Conservation (phyloP, 768 basidiomycete genomes). For the Lentinula boryana region DNA sequence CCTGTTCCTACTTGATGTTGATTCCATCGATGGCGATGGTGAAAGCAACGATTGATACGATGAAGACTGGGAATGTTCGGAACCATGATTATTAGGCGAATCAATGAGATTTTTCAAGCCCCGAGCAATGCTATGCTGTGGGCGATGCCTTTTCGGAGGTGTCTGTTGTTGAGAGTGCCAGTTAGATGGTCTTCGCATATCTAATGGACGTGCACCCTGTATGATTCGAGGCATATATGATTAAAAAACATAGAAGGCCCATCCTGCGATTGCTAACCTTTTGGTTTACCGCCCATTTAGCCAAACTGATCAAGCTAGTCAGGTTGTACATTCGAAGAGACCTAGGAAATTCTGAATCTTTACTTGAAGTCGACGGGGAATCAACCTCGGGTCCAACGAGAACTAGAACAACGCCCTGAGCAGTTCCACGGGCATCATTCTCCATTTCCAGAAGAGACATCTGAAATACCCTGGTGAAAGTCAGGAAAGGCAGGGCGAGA, state of each 20-base stretch:
- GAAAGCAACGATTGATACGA: constrained; percentile 30
- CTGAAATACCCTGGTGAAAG: constrained; percentile 57
- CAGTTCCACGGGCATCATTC: constrained; percentile 38
- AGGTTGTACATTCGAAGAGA: constrained; percentile 81
- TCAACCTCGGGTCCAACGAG: constrained; percentile 64
- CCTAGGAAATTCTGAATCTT: constrained; percentile 50
- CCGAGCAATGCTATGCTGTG: constrained; percentile 53
- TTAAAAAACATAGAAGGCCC: background rate
- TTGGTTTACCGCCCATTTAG: constrained; percentile 66
- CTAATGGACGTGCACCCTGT: constrained; percentile 56
- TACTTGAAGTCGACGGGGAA: constrained; percentile 26
- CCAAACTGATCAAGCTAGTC: constrained; percentile 65
- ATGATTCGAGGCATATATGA: constrained; percentile 5
- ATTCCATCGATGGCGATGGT: constrained; percentile 13
- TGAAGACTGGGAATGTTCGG: constrained; percentile 10
- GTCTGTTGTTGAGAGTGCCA: constrained; percentile 45
- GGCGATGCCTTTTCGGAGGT: constrained; percentile 42
- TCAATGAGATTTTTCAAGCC: constrained; percentile 58
- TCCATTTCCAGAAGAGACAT: constrained; percentile 72
- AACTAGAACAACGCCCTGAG: constrained; percentile 72
- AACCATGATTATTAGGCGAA: constrained; percentile 13
- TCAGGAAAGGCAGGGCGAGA: background rate
- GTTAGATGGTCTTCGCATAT: constrained; percentile 45
- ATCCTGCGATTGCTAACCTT: constrained; percentile 36
- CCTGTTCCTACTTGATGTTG: constrained; percentile 11